Conservation (phyloP, 192 early-diverging fungal species). For the Linnemannia hyalina region DNA sequence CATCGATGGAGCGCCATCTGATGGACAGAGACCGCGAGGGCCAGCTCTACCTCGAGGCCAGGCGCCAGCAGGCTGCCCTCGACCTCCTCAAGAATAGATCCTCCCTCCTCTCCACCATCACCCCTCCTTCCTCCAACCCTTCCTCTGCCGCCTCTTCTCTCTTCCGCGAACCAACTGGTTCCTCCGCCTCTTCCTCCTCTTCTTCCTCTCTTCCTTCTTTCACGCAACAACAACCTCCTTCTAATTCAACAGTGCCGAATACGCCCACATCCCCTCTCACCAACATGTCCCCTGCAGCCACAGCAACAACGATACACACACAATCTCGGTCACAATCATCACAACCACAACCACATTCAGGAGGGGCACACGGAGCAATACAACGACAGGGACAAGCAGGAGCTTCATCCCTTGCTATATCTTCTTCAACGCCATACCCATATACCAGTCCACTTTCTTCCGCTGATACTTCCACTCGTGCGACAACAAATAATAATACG, state of each 20-base stretch:
- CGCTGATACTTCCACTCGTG: not conserved
- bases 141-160: slow-evolving; percentile 49
- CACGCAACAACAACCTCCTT: not conserved
- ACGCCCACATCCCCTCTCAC: not conserved
- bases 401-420: not conserved
- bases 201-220: not conserved
- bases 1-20: slow-evolving; percentile 47
- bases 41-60: slow-evolving; percentile 42
- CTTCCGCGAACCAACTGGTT: slow-evolving; percentile 24
- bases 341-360: too few species aligned
- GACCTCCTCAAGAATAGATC: slow-evolving; percentile 43
- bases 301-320: not conserved
- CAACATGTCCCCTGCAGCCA: not conserved
- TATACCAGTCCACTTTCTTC: not conserved
- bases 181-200: slow-evolving; percentile 9
- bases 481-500: not conserved
- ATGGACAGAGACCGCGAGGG: slow-evolving; percentile 55
- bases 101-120: slow-evolving; percentile 58
- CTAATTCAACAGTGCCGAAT: not conserved
- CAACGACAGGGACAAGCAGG: too few species aligned
- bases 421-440: not conserved
- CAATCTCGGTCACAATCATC: not conserved
- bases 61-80: slow-evolving; percentile 35
- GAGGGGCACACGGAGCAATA: too few species aligned
- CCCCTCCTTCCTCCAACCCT: slow-evolving; percentile 45